phyloP scores from a whole-genome alignment of 2,329 filamentous ascomycete genomes.

The Xylariaceae sp. region DNA sequence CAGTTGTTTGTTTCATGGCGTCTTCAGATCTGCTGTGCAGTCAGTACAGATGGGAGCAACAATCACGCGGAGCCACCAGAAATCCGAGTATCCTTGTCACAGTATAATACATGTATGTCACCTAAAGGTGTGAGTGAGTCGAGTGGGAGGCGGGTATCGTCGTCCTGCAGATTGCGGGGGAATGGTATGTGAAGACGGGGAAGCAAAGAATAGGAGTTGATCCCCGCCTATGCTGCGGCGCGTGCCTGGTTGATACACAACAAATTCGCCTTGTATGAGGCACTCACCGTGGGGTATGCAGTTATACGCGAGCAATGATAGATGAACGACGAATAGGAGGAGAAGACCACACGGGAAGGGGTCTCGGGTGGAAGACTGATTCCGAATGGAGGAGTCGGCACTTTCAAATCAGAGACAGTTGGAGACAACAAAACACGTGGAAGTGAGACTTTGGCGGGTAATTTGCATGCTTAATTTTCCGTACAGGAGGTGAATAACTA shows the following conservation, averaged over 20 bases:
- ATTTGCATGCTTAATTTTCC: not conserved
- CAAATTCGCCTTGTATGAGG: not conserved
- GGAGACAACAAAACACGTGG: not conserved
- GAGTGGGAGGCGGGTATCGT: not conserved
- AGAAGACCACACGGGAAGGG: not conserved
- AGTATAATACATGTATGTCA: not conserved
- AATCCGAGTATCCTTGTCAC: not conserved
- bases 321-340: not conserved
- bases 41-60: not conserved
- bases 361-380: not conserved
- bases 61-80: not conserved
- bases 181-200: not conserved
- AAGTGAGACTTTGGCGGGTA: not conserved
- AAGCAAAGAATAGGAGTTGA: not conserved
- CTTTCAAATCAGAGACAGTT: not conserved
- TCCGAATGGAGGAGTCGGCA: not conserved
- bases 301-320: not conserved
- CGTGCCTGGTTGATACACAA: not conserved
- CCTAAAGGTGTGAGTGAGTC: not conserved
- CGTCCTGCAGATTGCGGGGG: slow-evolving; percentile 10
- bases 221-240: not conserved
- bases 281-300: not conserved
- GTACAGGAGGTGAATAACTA: not conserved
- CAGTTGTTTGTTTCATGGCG: slow-evolving; percentile 8
- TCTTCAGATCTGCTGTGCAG: not conserved